A percentile compares a stretch with the other conserved stretches of the same genome.
Evolutionary conservation across 495 filamentous ascomycete genomes (phyloP).

Genomic region (Letharia columbiana): DNA sequence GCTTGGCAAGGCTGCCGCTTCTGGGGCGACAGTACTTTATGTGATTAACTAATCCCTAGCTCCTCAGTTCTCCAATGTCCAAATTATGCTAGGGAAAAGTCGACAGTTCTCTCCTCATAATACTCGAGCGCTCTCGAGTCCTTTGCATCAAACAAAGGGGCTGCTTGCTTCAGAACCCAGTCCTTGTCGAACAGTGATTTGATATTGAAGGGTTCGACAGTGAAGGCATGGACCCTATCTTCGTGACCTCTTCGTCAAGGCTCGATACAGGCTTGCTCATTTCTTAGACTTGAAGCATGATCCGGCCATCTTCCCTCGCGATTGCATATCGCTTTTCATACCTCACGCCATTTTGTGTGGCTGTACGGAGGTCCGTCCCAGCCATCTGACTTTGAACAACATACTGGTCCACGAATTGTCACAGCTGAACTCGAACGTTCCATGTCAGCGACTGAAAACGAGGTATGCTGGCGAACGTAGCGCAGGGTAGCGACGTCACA

Average conservation of each 20-base stretch:
- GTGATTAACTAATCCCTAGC: not conserved
- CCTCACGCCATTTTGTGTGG: not conserved
- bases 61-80: slow-evolving; percentile 12
- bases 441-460: slow-evolving; percentile 39
- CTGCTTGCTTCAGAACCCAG: slow-evolving; percentile 6
- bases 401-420: slow-evolving; percentile 6
- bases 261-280: slow-evolving; percentile 4
- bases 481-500: slow-evolving; percentile 45
- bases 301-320: slow-evolving; percentile 5
- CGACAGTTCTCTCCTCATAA: slow-evolving; percentile 6
- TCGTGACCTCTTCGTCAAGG: not conserved
- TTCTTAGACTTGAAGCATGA: slow-evolving; percentile 8
- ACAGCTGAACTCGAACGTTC: slow-evolving; percentile 35
- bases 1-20: too few species aligned
- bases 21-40: too few species aligned
- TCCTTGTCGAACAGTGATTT: not conserved
- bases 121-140: not conserved
- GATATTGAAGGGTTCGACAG: slow-evolving; percentile 9
- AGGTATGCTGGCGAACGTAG: slow-evolving; percentile 36
- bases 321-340: slow-evolving; percentile 6
- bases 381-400: slow-evolving; percentile 3
- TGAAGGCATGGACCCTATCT: slow-evolving; percentile 4
- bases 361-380: not conserved
- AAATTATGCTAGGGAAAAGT: slow-evolving; percentile 12
- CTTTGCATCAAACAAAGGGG: not conserved